Conservation (phyloP, 225 moss, liverwort and hornwort species). For the Sphagnum tenellum region DNA sequence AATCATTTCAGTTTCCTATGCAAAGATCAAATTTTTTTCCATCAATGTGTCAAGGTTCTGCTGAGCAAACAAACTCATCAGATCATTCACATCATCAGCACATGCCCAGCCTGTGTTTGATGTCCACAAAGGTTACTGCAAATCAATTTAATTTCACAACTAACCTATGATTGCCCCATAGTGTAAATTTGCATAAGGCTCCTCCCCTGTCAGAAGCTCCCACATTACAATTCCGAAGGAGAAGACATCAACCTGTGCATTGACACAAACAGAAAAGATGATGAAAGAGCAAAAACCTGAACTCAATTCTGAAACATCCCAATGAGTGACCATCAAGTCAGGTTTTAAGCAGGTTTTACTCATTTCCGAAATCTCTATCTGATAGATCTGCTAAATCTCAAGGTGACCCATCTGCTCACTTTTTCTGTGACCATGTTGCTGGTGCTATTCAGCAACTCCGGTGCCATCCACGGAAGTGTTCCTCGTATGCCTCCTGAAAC, state of each 20-base stretch:
- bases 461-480: constrained; percentile 99
- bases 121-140: too few relatives aligned
- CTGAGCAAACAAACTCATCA: too few relatives aligned
- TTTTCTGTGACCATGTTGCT: constrained; percentile 94
- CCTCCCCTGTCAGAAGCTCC: constrained; percentile 97
- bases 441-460: constrained; percentile 83
- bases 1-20: background rate
- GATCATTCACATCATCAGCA: too few relatives aligned
- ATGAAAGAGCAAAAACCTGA: background rate
- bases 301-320: too few relatives aligned
- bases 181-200: constrained; percentile 95
- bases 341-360: too few relatives aligned
- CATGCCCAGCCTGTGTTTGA: too few relatives aligned
- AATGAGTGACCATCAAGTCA: too few relatives aligned
- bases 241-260: constrained; percentile 79
- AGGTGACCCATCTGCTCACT: constrained; percentile 19
- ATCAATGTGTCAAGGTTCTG: too few relatives aligned
- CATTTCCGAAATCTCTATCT: too few relatives aligned
- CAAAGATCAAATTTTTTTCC: too few relatives aligned
- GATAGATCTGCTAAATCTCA: background rate
- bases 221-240: constrained; percentile 99
- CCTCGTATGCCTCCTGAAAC: constrained; percentile 99
- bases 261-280: background rate
- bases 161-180: constrained; percentile 96
- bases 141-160: background rate